Base-by-base conservation (phyloP, 331 rosid genomes). In the Pyrus hybrid region DNA sequence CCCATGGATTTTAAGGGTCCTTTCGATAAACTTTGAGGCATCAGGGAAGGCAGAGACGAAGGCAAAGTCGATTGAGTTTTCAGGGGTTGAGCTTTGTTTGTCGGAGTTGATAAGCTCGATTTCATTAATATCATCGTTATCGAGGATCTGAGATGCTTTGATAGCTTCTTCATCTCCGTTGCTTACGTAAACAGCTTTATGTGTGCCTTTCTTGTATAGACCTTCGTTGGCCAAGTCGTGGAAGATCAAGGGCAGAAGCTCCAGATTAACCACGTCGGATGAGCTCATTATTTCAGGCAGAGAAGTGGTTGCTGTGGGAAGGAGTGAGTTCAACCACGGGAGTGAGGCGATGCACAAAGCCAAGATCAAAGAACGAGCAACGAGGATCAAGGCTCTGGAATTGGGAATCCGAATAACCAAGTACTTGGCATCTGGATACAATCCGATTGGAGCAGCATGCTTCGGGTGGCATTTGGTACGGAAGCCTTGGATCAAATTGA, bases 171-270 rank as follows among this genome's bases (percentile, higher is more conserved):
- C 81, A 9, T 35, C 32, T 23, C 29, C 56, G 21, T 67, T 63
- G 68, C 67, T 41, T 0, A 88, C 17, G 26, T 76, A 76, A 26
- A 85, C 33, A 2, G 84, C 76, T 45, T 76, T 86, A 3, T 64
- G 60, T 35, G 21, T 30, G 0, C 53, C 69, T 1, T 69, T 41
- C 58, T 68, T 82, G 22, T 81, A 6, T 43, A 90, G 77, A 2
- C 93, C 89, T 73, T 87, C 90, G 8, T 85, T 84, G 12, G 72
- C 75, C 65, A 88, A 74, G 75, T 86, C 90, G 4, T 30, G 85
- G 71, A 88, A 67, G 57, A 83, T 21, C 12, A 67, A 8, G 0
- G 92, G 72, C 30, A 83, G 30, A 13, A 78, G 32, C 5, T 70
- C 71, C 16, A 64, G 6, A 18, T 64, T 26, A 25, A 14, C 5